Base-by-base conservation (phyloP, 495 filamentous ascomycete species). In the Aspergillus indologenus region DNA sequence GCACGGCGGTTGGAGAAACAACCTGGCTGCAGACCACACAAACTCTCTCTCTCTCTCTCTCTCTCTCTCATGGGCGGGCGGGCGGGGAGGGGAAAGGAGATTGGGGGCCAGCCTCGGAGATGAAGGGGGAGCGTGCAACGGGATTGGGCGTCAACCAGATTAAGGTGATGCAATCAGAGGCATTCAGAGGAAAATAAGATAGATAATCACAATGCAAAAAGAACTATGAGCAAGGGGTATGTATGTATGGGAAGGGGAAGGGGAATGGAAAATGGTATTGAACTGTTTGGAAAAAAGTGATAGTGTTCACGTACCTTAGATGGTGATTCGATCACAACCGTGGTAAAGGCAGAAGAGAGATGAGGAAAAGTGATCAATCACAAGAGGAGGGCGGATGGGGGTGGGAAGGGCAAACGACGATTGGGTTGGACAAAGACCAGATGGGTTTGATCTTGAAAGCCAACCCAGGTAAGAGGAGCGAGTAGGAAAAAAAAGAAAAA, bases 241-340 rank as follows among this genome's bases (percentile, higher is more conserved):
- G n/a, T n/a, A n/a, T n/a, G n/a, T n/a, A n/a, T n/a, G n/a, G n/a
- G n/a, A n/a, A n/a, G n/a, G 42, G 21, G 53, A 45, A 42, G 20
- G 20, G 56, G 45, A 48, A 45, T 57, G 58, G 45, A 61, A 57
- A 40, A 40, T 40, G 26, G 26, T 4, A 29, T 29, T 29, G 26
- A 29, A 29, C 9, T 29, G 26, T 29, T 4, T 3, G 9, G 4
- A 29, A 29, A 54, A 52, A 53, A 51, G 53, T 44, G 51, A 22
- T 20, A 52, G 59, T 45, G 24, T 57, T 42, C 34, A 68, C 65
- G 56, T 68, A 68, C 65, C 65, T 68, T 43, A 61, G 56, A 58
- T 59, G 56, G 45, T 66, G 63, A 68, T 68, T 68, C 59, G 66
- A 61, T 57, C 54, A 53, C 60, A 63, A 69, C 57, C 60, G 61